Base-by-base conservation (phyloP, 768 basidiomycete species). In the Termitomyces sp. region DNA sequence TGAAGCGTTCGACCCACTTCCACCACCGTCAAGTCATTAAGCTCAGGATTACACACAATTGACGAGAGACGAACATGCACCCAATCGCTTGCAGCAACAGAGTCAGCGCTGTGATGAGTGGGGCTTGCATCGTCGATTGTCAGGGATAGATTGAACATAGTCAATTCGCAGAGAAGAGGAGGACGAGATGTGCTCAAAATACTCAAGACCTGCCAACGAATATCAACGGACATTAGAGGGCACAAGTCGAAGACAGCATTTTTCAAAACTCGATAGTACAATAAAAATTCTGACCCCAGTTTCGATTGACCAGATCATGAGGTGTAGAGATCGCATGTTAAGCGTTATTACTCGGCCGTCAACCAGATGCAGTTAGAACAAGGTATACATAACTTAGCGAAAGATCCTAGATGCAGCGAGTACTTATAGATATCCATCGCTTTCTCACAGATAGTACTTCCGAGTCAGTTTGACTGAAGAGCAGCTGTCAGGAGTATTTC, bases 101-200 rank as follows among this genome's bases (percentile, higher is more conserved):
- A 5, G 35, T 56, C 50, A 6, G 49, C 52, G n/a, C 16, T 51
- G 41, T 55, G 36, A 28, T 50, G 56, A n/a, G 5, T 36, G 30
- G 59, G 59, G 26, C 48, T 60, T 26, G 41, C 23, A 16, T 60
- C 59, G 48, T 60, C 59, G 6, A 60, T 46, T 2, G 59, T 50
- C 12, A 60, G n/a, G 47, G 35, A 33, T 50, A 56, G 20, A 30
- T 36, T 32, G n/a, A 55, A 20, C 59, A 60, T 60, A 35, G 13
- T 10, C n/a, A 14, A 8, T 5, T 26, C 36, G 36, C 23, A 38
- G 8, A 26, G 43, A 47, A 28, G 32, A 38, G 16, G 43, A 26
- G 33, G 26, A 32, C 1, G 14, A 33, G 20, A 52, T 23, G 30
- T n/a, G 23, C n/a, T 18, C 9, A 51, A 46, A 18, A 26, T 16